Base-by-base conservation (phyloP, 306 rosid genomes). In the Elaeagnus macrophylla region DNA sequence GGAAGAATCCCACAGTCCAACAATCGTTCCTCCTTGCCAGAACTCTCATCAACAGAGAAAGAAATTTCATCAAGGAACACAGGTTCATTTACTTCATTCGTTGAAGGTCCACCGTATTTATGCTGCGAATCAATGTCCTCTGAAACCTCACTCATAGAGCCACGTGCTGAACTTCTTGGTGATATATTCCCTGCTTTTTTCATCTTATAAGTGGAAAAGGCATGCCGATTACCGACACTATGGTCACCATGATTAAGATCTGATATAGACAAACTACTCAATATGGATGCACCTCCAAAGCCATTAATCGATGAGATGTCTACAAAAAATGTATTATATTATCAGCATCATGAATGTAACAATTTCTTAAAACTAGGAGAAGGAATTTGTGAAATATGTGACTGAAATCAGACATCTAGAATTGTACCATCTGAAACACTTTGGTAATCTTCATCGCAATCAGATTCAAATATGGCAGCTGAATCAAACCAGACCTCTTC, bases 401-500 rank as follows among this genome's bases (percentile, higher is more conserved):
- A 25, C 32, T 25, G 32, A 25, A 55, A 17, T 58, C 32, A 42
- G 43, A 65, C 39, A 41, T 37, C 11, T 50, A 0, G 55, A 55
- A 66, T 4, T 49, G 43, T 82, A 93, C 99, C 99, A 61, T 87
- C 95, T 11, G 77, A 81, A 72, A 84, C 79, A 74, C 99, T 93
- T 43, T 65, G 89, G 71, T 67, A 87, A 49, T 93, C 99, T 50
- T 93, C 99, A 37, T 93, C 99, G 18, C 95, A 76, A 57, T 91
- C 99, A 1, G 96, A 93, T 55, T 87, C 99, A 36, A 93, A 79
- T 53, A 48, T 48, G 11, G 83, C 72, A 61, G 43, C 56, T 11
- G 99, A 69, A 79, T 93, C 99, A 72, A 80, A 93, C 96, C 96
- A 93, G 37, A 84, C 66, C 40, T 91, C 96, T 7, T 79, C 96